Percentiles rank a stretch among this genome's conserved stretches.
These are phyloP conservation scores for sorghum (Sorghum bicolor) DNA, from an alignment of 176 grass and related monocot genomes.

Conservation along the genomic window DNA sequence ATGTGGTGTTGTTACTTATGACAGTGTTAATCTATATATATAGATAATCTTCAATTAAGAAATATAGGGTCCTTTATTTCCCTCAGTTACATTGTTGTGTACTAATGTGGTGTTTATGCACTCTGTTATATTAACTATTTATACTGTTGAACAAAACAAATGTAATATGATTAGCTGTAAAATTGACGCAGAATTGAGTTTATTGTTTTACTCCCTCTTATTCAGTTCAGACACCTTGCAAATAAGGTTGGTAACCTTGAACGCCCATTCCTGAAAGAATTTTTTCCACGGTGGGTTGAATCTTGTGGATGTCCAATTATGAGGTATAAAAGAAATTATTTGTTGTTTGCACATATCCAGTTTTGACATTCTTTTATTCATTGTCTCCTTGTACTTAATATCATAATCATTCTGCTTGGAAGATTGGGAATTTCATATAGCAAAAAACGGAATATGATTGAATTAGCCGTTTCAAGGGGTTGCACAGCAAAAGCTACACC, in stretches of 20 bases:
- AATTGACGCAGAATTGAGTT: background rate
- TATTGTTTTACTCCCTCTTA: slow-evolving; percentile 37
- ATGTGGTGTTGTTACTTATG: slow-evolving; percentile 18
- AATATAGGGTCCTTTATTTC: background rate
- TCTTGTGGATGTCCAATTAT: slow-evolving; percentile 88
- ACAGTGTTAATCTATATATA: background rate
- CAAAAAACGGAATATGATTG: slow-evolving; percentile 90
- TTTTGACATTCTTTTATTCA: slow-evolving; percentile 1
- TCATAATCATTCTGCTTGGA: slow-evolving; percentile 26
- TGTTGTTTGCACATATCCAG: slow-evolving; percentile 9
- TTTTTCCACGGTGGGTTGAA: slow-evolving; percentile 95
- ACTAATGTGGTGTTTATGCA: background rate
- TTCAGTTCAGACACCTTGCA: slow-evolving; percentile 98
- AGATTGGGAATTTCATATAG: slow-evolving; percentile 94
- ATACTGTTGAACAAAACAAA: background rate
- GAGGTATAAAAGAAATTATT: slow-evolving; percentile 57
- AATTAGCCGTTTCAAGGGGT: slow-evolving; percentile 76
- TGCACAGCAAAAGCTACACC: slow-evolving; percentile 56
- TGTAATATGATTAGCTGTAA: slow-evolving; percentile 10
- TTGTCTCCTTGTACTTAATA: slow-evolving; percentile 13
- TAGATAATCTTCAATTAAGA: no score
- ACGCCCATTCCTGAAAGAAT: slow-evolving; percentile 98
- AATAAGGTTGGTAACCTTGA: slow-evolving; percentile 97
- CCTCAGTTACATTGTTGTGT: background rate
- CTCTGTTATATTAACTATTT: background rate